Percentiles rank a stretch among this genome's conserved stretches.
Evolutionary conservation across 805 yeast species (phyloP).

Genomic region (Candida hispaniensis): DNA sequence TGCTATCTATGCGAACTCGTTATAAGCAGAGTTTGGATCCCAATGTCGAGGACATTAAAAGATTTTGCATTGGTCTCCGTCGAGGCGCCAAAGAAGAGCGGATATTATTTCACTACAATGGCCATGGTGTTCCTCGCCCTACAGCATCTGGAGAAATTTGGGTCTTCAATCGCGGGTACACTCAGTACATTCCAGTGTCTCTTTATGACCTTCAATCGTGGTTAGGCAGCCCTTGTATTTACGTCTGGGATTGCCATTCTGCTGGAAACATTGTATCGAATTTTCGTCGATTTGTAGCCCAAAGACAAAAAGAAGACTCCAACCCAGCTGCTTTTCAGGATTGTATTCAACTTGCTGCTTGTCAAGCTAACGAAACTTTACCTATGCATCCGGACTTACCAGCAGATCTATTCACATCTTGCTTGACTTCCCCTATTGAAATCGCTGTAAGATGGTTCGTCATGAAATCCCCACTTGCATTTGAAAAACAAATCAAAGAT

Average conservation of each 20-base stretch:
- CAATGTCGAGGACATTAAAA: conserved; percentile 86
- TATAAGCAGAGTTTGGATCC: conserved; percentile 91
- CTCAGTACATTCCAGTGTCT: conserved; percentile 94
- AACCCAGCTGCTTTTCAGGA: conserved; percentile 55
- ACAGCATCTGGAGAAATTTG: conserved; percentile 94
- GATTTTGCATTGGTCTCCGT: conserved; percentile 80
- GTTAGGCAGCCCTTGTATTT: conserved; percentile 96
- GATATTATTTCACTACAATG: conserved; percentile 87
- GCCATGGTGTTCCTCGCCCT: conserved; percentile 98
- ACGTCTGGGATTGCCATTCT: conserved; percentile 86
- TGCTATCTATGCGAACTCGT: conserved; percentile 73
- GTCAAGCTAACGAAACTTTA: conserved; percentile 70
- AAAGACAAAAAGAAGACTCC: conserved; percentile 72
- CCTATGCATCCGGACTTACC: conserved; percentile 94
- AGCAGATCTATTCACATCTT: conserved; percentile 91
- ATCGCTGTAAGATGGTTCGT: conserved; percentile 87
- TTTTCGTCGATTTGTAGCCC: conserved; percentile 81
- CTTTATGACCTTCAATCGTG: conserved; percentile 91
- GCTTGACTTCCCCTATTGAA: conserved; percentile 91
- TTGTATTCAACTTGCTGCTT: conserved; percentile 89
- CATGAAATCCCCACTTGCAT: conserved; percentile 43
- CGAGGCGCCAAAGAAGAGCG: conserved; percentile 90
- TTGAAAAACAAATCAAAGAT: conserved; percentile 28
- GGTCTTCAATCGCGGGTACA: conserved; percentile 95
- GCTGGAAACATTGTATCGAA: conserved; percentile 90